phyloP scores from a whole-genome alignment of 2,329 filamentous ascomycete genomes.

The Hypoxylon sp. region DNA sequence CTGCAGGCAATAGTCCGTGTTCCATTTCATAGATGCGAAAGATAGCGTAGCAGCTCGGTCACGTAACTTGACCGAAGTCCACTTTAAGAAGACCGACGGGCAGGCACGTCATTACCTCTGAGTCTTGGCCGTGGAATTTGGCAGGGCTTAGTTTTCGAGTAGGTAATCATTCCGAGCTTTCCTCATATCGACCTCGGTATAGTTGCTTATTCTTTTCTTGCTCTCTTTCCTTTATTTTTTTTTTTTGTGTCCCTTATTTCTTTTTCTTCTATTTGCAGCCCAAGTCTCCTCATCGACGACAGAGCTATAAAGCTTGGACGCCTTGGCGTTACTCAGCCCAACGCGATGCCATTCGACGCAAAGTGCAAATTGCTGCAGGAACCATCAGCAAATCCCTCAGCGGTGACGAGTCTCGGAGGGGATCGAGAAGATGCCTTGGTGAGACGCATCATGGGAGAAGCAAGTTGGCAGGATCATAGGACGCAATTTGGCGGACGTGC shows the following conservation, averaged over 20 bases:
- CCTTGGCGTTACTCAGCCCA: slow-evolving; percentile 24
- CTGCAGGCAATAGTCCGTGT: slow-evolving; percentile 10
- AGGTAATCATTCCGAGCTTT: slow-evolving; percentile 12
- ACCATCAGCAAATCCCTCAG: slow-evolving; percentile 17
- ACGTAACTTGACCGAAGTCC: slow-evolving; percentile 26
- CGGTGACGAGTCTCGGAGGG: neutral
- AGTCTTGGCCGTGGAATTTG: slow-evolving; percentile 3
- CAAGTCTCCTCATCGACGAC: slow-evolving; percentile 15
- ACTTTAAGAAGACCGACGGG: slow-evolving; percentile 15
- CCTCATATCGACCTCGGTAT: slow-evolving; percentile 5
- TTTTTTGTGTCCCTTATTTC: slow-evolving; percentile 1
- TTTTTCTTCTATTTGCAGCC: slow-evolving; percentile 13
- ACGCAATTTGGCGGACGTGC: slow-evolving; percentile 19
- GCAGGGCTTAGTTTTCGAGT: slow-evolving; percentile 16
- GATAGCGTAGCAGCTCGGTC: slow-evolving; percentile 14
- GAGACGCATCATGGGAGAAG: slow-evolving; percentile 3
- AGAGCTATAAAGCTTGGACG: neutral
- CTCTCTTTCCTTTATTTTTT: neutral
- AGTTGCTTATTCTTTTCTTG: slow-evolving; percentile 12
- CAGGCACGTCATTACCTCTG: slow-evolving; percentile 15
- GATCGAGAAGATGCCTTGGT: slow-evolving; percentile 11
- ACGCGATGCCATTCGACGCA: neutral
- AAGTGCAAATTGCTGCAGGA: slow-evolving; percentile 20
- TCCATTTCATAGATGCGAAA: slow-evolving; percentile 25
- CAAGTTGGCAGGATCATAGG: slow-evolving; percentile 6